Base-by-base conservation (phyloP, 2,329 filamentous ascomycete genomes). In the Colletotrichum tanaceti region DNA sequence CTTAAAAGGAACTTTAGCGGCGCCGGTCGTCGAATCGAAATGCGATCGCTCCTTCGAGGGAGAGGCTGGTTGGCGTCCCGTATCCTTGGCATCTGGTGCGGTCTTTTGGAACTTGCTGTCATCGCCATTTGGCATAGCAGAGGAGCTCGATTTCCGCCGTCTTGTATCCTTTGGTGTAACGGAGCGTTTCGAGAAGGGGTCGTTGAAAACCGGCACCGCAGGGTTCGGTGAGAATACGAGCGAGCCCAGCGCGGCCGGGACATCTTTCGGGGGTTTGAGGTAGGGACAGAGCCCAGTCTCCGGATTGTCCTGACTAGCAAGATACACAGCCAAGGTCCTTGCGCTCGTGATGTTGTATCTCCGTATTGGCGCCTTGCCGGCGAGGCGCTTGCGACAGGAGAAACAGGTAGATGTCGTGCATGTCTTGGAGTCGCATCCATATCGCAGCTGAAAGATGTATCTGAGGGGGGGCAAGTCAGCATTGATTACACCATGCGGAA, bases 271-370 rank as follows among this genome's bases (percentile, higher is more conserved):
- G 5, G 79, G 76, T 53, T 79, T 78, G 18, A 88, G 77, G 24
- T 81, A 77, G 1, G 84, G 84, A 58, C 93, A 97, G 0, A 97
- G 81, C 3, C 87, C 88, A 66, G 81, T 84, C 71, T 93, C 89
- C 0, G 93, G 89, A 72, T 96, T 89, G 73, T 94, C 91, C 75
- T 93, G 90, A 74, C 91, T 92, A 11, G 93, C 93, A 58, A 97
- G 85, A 74, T 92, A 93, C 64, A 93, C 87, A 14, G 94, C 94
- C 39, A 97, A 80, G 1, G 92, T 93, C 74, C 93, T 88, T 10
- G 94, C 93, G 74, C 93, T 97, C 53, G 93, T 89, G 24, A 91
- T 86, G 65, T 91, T 97, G 74, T 94, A 96, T 74, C 91, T 87
- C 70, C 93, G 90, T 73, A 93, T 87, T 2, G 93, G 93, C 0